Base-by-base conservation (phyloP, 2,329 filamentous ascomycete genomes). In the Ophioceras dolichostomum region DNA sequence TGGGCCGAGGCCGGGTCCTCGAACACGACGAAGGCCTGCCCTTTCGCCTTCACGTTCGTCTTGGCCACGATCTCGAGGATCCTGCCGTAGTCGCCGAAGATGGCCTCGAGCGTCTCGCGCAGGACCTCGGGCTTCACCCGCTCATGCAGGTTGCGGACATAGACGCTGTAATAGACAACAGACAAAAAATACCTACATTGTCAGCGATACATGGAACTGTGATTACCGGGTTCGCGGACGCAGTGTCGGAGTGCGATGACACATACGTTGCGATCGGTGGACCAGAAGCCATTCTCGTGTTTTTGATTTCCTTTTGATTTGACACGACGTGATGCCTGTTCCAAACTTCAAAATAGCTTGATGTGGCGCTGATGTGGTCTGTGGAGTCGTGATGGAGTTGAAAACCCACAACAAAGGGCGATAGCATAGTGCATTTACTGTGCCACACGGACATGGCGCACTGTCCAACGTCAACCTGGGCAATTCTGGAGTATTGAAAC, bases 21-120 rank as follows among this genome's bases (percentile, higher is more conserved):
- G 56, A 87, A 96, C 32, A 96, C 87, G 35, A 98, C 64, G 55
- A 98, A 98, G 1, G 91, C 91, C 61, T 98, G 91, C 10, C 91
- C 91, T 57, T 93, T 95, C 31, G 86, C 84, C 56, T 84, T 88
- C 21, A 96, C 61, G 57, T 93, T 95, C 45, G 76, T 85, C 47
- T 77, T 73, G 36, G 70, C 67, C 43, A 87, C 76, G 39, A 83
- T 74, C 43, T 86, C 79, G 33, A 94, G 68, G 34, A 84, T 76
- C 42, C 76, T 73, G 42, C 91, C 91, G 59, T 91, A 95, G 58
- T 94, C 84, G 44, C 78, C 78, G 62, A 96, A 96, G 51, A 96
- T 70, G 44, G 79, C 76, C 17, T 62, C 64, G 13, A 98, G 70
- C 0, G 83, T 73, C 46, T 81, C 73, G 46, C 79, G 83, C 38